Conservation (phyloP, 257 asterid genomes). For the Leptodermis oblonga region DNA sequence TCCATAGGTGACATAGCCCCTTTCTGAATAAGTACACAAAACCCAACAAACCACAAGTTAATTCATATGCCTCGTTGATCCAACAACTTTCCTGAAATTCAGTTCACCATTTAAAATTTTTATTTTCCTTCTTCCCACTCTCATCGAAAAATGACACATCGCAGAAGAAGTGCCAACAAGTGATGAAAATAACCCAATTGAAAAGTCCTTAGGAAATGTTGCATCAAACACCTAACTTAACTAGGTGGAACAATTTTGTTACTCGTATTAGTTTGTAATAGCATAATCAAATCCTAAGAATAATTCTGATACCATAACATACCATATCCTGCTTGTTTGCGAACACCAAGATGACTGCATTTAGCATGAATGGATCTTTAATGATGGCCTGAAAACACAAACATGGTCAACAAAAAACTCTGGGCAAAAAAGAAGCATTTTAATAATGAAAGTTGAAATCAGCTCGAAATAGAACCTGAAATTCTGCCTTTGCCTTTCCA, state of each 20-base stretch:
- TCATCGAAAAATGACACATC: neutral
- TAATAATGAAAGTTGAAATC: conserved; percentile 4
- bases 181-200: neutral
- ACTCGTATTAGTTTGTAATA: too few relatives aligned
- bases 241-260: neutral
- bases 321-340: conserved; percentile 99
- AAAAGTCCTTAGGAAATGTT: neutral
- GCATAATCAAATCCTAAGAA: too few relatives aligned
- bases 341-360: conserved; percentile 87
- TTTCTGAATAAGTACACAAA: conserved; percentile 41
- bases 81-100: neutral
- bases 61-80: neutral
- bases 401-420: conserved; percentile 21
- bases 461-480: conserved; percentile 60
- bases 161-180: neutral
- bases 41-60: neutral
- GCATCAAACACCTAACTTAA: neutral
- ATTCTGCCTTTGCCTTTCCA: conserved; percentile 74
- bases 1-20: conserved; percentile 95
- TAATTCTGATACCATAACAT: conserved; percentile 19
- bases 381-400: conserved; percentile 66
- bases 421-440: conserved; percentile 13
- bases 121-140: neutral
- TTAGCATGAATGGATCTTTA: conserved; percentile 90
- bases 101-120: neutral